Evolutionary conservation across 306 rosid genomes (phyloP), one percentile per base, ranked within the genome.

Genomic region (Pueraria montana): DNA sequence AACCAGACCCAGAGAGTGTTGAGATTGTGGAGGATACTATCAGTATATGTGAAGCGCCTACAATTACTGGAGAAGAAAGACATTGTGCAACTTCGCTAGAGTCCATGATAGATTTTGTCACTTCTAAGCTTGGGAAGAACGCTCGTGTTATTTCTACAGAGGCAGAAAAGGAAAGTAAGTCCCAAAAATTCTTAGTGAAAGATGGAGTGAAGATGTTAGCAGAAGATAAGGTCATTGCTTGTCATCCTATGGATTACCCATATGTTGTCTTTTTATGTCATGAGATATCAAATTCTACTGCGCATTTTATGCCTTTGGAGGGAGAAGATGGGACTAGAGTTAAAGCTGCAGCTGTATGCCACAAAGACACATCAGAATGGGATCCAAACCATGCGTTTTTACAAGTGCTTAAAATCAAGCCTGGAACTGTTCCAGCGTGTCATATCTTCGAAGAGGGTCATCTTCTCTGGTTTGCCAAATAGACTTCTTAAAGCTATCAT

Each of bases 291-390:
- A 36, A 66, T 18, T n/a, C 49, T 4, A 36, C 11, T 9, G 26
- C 48, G 4, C 6, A 66, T 36, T 66, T 66, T 36, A 18, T 66
- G 46, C 72, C 72, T 66, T 38, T 66, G 12, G 72, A 36, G 17
- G 65, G 65, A 59, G 65, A 59, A 59, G 65, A 59, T 59, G 65
- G 72, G 3, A 11, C 46, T 17, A 66, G 72, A 66, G 49, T 66
- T 9, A 66, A 66, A 66, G 72, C 69, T n/a, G n/a, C n/a, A n/a
- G n/a, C n/a, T n/a, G n/a, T n/a, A n/a, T n/a, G n/a, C n/a, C n/a
- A n/a, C n/a, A n/a, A n/a, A n/a, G n/a, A n/a, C n/a, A n/a, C n/a
- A n/a, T n/a, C n/a, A n/a, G n/a, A n/a, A n/a, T n/a, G n/a, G n/a
- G n/a, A n/a, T n/a, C n/a, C n/a, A n/a, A n/a, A n/a, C n/a, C n/a